Percentiles rank a stretch among this genome's conserved stretches.
phyloP scores from a whole-genome alignment of 1,284 basidiomycete species.

The Volvariella surrecta region DNA sequence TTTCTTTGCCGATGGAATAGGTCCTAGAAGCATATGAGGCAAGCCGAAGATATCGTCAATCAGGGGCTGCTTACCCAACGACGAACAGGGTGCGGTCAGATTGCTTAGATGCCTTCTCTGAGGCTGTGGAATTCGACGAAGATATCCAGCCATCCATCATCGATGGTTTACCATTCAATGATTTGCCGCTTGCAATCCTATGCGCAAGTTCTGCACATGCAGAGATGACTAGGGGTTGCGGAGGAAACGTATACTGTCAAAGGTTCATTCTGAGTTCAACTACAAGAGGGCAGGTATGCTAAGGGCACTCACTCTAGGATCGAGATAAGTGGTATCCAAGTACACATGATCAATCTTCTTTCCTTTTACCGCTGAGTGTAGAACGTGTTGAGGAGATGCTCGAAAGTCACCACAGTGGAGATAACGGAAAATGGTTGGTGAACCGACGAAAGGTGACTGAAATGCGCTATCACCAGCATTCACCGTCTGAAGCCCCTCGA shows the following conservation, averaged over 20 bases:
- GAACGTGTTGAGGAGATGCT: constrained; percentile 76
- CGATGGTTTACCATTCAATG: constrained; percentile 16
- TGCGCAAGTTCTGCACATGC: constrained; percentile 84
- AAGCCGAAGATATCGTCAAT: neutral
- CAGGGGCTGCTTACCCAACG: constrained; percentile 56
- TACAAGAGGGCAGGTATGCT: neutral
- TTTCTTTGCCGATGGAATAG: constrained; percentile 96
- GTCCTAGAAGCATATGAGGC: constrained; percentile 42
- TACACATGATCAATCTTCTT: constrained; percentile 85
- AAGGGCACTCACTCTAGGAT: constrained; percentile 58
- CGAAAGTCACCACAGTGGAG: constrained; percentile 96
- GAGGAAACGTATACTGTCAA: constrained; percentile 83
- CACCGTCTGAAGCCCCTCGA: constrained; percentile 85
- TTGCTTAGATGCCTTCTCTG: constrained; percentile 18
- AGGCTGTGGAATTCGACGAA: constrained; percentile 7
- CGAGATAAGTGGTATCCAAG: constrained; percentile 94
- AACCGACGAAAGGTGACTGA: constrained; percentile 66
- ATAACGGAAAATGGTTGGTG: constrained; percentile 71
- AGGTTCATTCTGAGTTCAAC: neutral
- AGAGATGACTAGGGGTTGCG: constrained; percentile 86
- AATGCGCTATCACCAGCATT: constrained; percentile 78
- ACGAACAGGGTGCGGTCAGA: constrained; percentile 53
- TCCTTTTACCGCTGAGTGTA: constrained; percentile 74
- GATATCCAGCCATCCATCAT: constrained; percentile 34
- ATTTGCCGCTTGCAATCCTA: constrained; percentile 40